A percentile compares a stretch with the other conserved stretches of the same genome.
These are phyloP conservation scores for Thelephora ganbajun DNA, from an alignment of 768 basidiomycete genomes.

Conservation along the genomic window DNA sequence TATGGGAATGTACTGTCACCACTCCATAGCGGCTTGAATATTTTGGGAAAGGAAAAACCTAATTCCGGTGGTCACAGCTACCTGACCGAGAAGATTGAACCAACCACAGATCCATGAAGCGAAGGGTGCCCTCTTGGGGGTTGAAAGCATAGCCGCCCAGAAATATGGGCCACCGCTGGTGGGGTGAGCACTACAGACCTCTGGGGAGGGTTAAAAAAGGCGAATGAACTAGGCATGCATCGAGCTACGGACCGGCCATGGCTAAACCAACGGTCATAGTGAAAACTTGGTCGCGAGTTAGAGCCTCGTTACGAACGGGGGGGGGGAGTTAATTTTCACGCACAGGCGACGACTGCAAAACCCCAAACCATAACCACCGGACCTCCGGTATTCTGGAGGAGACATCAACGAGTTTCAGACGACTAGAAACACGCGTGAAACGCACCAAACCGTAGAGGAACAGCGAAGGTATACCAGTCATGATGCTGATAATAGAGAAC, in stretches of 20 bases:
- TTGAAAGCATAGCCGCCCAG: slow-evolving; percentile 69
- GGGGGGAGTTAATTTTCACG: slow-evolving; percentile 11
- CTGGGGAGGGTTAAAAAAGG: slow-evolving; percentile 8
- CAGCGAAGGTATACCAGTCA: slow-evolving; percentile 57
- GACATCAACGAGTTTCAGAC: background rate
- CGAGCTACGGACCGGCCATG: slow-evolving; percentile 45
- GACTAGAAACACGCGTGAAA: slow-evolving; percentile 1
- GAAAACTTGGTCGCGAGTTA: slow-evolving; percentile 31
- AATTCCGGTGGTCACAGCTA: slow-evolving; percentile 66
- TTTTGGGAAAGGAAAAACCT: slow-evolving; percentile 19
- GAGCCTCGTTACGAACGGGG: background rate
- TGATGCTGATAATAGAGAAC: slow-evolving; percentile 65
- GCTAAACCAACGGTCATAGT: slow-evolving; percentile 61
- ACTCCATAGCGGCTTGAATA: background rate
- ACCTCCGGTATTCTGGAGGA: slow-evolving; percentile 52
- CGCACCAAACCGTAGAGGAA: slow-evolving; percentile 57
- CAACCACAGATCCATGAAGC: slow-evolving; percentile 68
- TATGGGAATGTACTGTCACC: slow-evolving; percentile 10
- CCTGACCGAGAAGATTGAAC: slow-evolving; percentile 66
- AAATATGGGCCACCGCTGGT: slow-evolving; percentile 67
- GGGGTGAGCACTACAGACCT: slow-evolving; percentile 47
- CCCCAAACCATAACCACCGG: slow-evolving; percentile 72
- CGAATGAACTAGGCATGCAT: background rate
- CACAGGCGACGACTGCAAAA: slow-evolving; percentile 44
- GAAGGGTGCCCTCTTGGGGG: slow-evolving; percentile 39